These are phyloP conservation scores for Trichoderma virens DNA, from an alignment of 495 filamentous ascomycete genomes.

Conservation along the genomic window DNA sequence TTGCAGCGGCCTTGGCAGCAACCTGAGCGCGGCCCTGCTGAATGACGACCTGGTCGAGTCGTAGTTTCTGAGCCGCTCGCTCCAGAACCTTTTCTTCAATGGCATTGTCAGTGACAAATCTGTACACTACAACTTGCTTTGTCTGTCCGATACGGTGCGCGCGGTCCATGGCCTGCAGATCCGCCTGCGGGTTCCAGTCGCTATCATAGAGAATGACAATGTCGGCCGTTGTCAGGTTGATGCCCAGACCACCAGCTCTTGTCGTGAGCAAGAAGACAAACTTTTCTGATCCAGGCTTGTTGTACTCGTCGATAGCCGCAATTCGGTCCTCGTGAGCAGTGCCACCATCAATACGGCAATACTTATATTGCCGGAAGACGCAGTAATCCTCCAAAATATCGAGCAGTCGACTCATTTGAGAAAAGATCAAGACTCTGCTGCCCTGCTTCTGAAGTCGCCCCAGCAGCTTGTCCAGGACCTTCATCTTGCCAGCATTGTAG, in stretches of 20 bases:
- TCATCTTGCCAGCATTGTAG: slow-evolving; percentile 93
- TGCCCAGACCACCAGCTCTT: slow-evolving; percentile 92
- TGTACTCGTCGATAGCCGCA: slow-evolving; percentile 96
- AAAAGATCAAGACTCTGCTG: slow-evolving; percentile 94
- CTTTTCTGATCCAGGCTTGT: slow-evolving; percentile 89
- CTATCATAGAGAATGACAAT: slow-evolving; percentile 98
- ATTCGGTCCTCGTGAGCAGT: slow-evolving; percentile 98
- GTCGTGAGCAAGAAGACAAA: slow-evolving; percentile 98
- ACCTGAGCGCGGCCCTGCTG: slow-evolving; percentile 96
- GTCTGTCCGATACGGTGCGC: slow-evolving; percentile 98
- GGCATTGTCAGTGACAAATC: slow-evolving; percentile 94
- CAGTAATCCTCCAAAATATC: slow-evolving; percentile 99
- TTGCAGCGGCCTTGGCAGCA: slow-evolving; percentile 74
- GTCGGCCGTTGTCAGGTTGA: slow-evolving; percentile 92
- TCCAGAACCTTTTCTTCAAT: slow-evolving; percentile 99
- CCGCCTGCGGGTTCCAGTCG: slow-evolving; percentile 98
- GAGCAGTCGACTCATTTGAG: slow-evolving; percentile 95
- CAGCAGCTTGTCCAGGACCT: slow-evolving; percentile 89
- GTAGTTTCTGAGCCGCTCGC: slow-evolving; percentile 92
- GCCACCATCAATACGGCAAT: slow-evolving; percentile 95
- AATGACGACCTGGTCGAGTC: slow-evolving; percentile 97
- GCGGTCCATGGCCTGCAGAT: slow-evolving; percentile 97
- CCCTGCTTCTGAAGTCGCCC: slow-evolving; percentile 75
- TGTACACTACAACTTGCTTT: slow-evolving; percentile 93
- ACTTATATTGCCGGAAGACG: slow-evolving; percentile 87